Base-by-base conservation (phyloP, 2,329 filamentous ascomycete species). In the Akanthomyces uredinophilus region DNA sequence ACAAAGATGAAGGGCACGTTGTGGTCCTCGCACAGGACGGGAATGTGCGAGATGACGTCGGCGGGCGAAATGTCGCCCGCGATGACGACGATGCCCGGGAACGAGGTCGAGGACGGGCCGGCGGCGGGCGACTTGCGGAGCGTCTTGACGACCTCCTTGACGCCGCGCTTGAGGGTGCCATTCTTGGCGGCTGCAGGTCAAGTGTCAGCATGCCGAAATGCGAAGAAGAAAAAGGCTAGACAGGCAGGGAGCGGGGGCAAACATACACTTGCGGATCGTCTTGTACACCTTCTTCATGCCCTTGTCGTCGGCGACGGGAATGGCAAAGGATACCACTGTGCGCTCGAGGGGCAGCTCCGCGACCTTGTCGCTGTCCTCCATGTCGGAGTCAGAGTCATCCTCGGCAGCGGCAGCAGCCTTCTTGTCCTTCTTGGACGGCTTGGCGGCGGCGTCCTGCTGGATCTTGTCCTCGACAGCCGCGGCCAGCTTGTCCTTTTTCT, bases 121-220 rank as follows among this genome's bases (percentile, higher is more conserved):
- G 72, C 84, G 69, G 86, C 77, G 63, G 90, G 83, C 16, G 92
- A 94, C 81, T 98, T 98, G 81, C 95, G 92, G 70, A 99, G 90
- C 39, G 93, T 90, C 82, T 99, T 99, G 80, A 98, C 93, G 73
- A 96, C 94, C 81, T 99, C 95, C 80, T 99, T 99, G 68, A 99
- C 95, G 73, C 95, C 95, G 73, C 95, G 93, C 82, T 96, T 96
- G 73, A 99, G 90, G 64, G 91, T 90, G 80, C 96, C 96, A 79
- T 92, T 87, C 80, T 96, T 96, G 70, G 95, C 93, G 69, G 94
- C 95, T 98, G 77, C 63, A 29, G 13, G 51, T 35, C n/a, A 8
- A 35, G 3, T n/a, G 16, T 63, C 20, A 63, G 61, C n/a, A 47
- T 29, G 27, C 39, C 5, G 32, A 11, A 8, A 2, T n/a, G 5